Conservation (phyloP, 2,329 filamentous ascomycete species). For the Thielaviopsis euricoi region DNA sequence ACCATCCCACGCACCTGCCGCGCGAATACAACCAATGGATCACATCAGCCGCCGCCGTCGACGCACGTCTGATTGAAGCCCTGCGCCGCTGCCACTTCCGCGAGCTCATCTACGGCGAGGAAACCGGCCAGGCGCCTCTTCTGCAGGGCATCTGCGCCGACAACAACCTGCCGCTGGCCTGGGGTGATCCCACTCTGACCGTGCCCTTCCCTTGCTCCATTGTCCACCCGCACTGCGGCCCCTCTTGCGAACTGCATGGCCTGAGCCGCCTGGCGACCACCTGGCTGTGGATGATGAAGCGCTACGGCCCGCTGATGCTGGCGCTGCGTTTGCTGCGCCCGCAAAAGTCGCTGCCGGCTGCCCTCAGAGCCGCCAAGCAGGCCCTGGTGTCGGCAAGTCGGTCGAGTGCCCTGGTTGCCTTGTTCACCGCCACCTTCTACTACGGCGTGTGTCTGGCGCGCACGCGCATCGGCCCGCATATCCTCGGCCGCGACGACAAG, state of each 20-base stretch:
- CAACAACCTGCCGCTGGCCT: slow-evolving; percentile 48
- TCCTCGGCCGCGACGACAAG: slow-evolving; percentile 38
- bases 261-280: slow-evolving; percentile 48
- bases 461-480: slow-evolving; percentile 52
- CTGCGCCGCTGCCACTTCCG: slow-evolving; percentile 49
- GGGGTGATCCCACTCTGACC: slow-evolving; percentile 54
- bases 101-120: slow-evolving; percentile 52
- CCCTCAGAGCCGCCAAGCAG: slow-evolving; percentile 32
- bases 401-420: slow-evolving; percentile 61
- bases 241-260: slow-evolving; percentile 58
- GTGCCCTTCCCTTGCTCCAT: slow-evolving; percentile 68
- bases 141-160: slow-evolving; percentile 58
- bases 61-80: slow-evolving; percentile 56
- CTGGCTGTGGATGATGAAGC: slow-evolving; percentile 58
- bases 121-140: slow-evolving; percentile 52
- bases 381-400: slow-evolving; percentile 45
- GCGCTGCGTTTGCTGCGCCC: slow-evolving; percentile 34
- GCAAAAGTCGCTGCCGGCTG: slow-evolving; percentile 21
- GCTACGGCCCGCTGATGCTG: slow-evolving; percentile 61
- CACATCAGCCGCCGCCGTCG: slow-evolving; percentile 56
- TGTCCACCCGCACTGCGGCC: slow-evolving; percentile 59
- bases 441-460: slow-evolving; percentile 69
- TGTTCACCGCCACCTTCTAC: slow-evolving; percentile 67
- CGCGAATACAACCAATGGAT: slow-evolving; percentile 70
- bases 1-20: slow-evolving; percentile 53